A percentile compares a stretch with the other conserved stretches of the same genome.
Evolutionary conservation across 441 rosid species (phyloP).

Genomic region (Adansonia madagascariensis): DNA sequence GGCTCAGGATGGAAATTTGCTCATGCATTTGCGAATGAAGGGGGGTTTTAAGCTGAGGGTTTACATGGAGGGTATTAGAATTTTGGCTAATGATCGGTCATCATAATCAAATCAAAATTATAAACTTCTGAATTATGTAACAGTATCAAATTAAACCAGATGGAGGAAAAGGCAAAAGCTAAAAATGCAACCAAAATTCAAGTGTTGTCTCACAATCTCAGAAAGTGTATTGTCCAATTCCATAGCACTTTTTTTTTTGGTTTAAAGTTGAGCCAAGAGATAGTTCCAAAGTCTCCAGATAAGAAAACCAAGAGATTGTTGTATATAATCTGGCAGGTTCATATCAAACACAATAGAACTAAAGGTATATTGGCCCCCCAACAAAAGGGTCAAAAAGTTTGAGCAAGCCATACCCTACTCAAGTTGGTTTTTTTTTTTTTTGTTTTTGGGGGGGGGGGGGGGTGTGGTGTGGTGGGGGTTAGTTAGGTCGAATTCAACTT

Average conservation of each 20-base stretch:
- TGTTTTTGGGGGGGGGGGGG: neutral
- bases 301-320: neutral
- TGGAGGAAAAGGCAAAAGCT: neutral
- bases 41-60: neutral
- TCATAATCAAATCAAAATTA: neutral
- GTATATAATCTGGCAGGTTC: neutral
- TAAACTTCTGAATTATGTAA: neutral
- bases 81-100: neutral
- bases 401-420: constrained; percentile 2
- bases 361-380: neutral
- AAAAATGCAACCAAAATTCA: constrained; percentile 1
- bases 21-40: neutral
- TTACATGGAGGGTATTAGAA: neutral
- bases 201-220: neutral
- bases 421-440: neutral
- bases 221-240: neutral
- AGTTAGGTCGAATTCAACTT: neutral
- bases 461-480: no score
- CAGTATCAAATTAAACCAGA: neutral
- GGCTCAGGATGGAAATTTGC: neutral
- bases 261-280: neutral
- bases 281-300: neutral
- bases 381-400: neutral
- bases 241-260: neutral
- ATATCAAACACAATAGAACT: neutral